Conservation (phyloP, 257 asterid species). For the Przewalskia tangutica region DNA sequence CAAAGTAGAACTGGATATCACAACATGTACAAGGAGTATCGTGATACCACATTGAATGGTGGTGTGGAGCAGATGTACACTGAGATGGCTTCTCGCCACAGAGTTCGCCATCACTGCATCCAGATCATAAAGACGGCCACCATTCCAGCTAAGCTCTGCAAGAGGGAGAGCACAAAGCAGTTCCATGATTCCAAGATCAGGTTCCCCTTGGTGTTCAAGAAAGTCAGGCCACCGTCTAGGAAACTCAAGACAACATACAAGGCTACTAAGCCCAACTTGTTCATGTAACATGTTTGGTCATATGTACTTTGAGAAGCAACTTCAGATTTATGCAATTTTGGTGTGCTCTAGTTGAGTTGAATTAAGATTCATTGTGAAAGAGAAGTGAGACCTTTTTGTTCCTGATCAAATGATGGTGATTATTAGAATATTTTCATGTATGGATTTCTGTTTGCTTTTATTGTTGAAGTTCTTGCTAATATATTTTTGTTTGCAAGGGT, state of each 20-base stretch:
- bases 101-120: constrained; percentile 4
- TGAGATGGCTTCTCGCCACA: constrained; percentile 1
- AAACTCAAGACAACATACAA: constrained; percentile 2
- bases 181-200: constrained; percentile 1
- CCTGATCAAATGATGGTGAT: neutral
- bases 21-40: constrained; percentile 47
- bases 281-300: constrained; percentile 3
- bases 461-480: neutral
- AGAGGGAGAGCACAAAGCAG: constrained; percentile 3
- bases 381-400: neutral
- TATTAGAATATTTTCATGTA: neutral
- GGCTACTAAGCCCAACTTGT: constrained; percentile 3
- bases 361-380: neutral
- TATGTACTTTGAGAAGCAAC: neutral
- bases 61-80: constrained; percentile 3
- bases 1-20: constrained; percentile 93
- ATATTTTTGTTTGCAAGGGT: neutral
- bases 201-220: neutral
- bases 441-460: neutral
- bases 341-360: neutral
- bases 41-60: constrained; percentile 4
- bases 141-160: neutral
- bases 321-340: neutral
- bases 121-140: constrained; percentile 1
- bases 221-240: constrained; percentile 1